A percentile compares a stretch with the other conserved stretches of the same genome.
These are phyloP conservation scores for Stentor coeruleus DNA, from an alignment of 73 alveolate species.

Conservation along the genomic window DNA sequence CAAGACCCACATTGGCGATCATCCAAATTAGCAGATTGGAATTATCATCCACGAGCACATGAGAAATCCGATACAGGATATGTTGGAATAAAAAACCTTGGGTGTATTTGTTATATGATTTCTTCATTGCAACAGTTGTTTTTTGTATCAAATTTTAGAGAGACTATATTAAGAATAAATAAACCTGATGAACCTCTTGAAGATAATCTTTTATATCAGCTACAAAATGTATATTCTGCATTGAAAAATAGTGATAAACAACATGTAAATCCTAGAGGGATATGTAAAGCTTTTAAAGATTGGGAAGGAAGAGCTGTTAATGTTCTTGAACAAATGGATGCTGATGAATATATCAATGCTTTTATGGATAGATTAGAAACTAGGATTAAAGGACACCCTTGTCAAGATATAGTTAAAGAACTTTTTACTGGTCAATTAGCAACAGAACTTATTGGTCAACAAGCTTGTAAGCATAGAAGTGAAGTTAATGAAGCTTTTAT, in stretches of 20 bases:
- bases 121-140: conserved; percentile 84
- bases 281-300: conserved; percentile 65
- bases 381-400: conserved; percentile 54
- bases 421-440: conserved; percentile 82
- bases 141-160: conserved; percentile 77
- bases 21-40: conserved; percentile 56
- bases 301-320: conserved; percentile 82
- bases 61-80: conserved; percentile 67
- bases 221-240: conserved; percentile 82
- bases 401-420: conserved; percentile 68
- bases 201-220: conserved; percentile 70
- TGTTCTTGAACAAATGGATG: conserved; percentile 83
- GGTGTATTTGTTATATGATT: conserved; percentile 96
- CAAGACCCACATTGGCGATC: conserved; percentile 72
- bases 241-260: conserved; percentile 83
- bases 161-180: conserved; percentile 58
- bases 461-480: conserved; percentile 74
- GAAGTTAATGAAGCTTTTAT: conserved; percentile 88
- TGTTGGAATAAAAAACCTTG: conserved; percentile 90
- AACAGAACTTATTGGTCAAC: conserved; percentile 81
- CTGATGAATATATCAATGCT: conserved; percentile 88
- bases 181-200: conserved; percentile 37
- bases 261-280: conserved; percentile 84
- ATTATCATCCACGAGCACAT: conserved; percentile 42
- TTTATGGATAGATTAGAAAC: conserved; percentile 84